Conservation (phyloP, 306 rosid genomes). For the Pyrus communis region DNA sequence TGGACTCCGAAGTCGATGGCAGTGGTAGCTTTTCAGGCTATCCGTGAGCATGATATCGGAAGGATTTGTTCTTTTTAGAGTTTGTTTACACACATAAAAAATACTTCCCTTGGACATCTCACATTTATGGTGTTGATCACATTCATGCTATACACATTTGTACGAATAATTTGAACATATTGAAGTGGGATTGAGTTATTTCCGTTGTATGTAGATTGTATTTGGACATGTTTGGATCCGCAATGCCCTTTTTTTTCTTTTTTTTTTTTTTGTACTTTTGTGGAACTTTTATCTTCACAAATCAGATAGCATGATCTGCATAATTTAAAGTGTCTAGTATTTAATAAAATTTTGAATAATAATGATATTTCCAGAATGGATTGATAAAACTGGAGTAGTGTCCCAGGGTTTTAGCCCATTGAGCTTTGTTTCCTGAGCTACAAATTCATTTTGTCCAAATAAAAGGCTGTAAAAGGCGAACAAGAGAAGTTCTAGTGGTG, state of each 20-base stretch:
- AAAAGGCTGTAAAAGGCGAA: no score
- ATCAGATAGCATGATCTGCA: not conserved
- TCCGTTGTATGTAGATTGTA: not conserved
- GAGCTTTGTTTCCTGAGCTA: no score
- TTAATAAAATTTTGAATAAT: not conserved
- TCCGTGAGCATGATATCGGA: conserved; percentile 13
- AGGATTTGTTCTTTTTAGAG: not conserved
- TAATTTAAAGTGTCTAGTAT: not conserved
- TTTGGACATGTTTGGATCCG: not conserved
- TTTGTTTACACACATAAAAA: not conserved
- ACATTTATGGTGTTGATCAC: conserved; percentile 9
- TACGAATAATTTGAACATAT: conserved; percentile 4
- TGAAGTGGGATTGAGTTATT: conserved; percentile 17
- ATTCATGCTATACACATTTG: conserved; percentile 6
- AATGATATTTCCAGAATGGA: not conserved
- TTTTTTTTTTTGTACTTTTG: not conserved
- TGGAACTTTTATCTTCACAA: not conserved
- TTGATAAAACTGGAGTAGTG: not conserved
- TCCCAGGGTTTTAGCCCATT: no score
- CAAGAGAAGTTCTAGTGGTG: no score
- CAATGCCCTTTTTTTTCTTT: not conserved
- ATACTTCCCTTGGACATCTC: conserved; percentile 1
- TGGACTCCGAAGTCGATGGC: conserved; percentile 47
- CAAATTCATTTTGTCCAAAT: no score
- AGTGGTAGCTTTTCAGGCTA: conserved; percentile 27